Evolutionary conservation across 306 rosid genomes (phyloP), one percentile per base, ranked within the genome.

Genomic region (Adenanthera pavonina): DNA sequence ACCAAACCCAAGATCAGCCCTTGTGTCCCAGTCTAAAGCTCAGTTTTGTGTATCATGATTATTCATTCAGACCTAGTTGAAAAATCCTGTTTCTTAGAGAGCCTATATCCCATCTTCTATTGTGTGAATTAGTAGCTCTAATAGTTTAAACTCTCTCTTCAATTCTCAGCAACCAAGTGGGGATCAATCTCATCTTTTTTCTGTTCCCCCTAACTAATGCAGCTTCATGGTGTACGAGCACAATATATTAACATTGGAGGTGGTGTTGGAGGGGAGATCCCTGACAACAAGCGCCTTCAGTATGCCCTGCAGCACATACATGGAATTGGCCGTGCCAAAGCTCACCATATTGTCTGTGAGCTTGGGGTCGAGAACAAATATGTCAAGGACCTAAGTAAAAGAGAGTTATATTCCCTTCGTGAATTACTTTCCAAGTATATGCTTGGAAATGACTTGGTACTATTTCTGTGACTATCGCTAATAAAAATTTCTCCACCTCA

Each of bases 221-320:
- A 90, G 97, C 41, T 78, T 78, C 75, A 72, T 2, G 89, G 92
- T 44, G 80, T 86, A 43, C 84, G 77, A 9, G 86, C 65, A 8
- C 85, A 84, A 49, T 73, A 84, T 74, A 85, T 92, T 48, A 87
- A 80, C 79, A 87, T 92, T 61, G 92, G 86, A 81, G 97, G 94
- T 62, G 97, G 97, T 57, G 76, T 90, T 67, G 90, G 87, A 67
- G 91, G 91, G 64, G 97, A 92, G 79, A 92, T 92, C 75, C 97
- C 94, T 30, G 97, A 90, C 79, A 70, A 81, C 65, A 90, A 92
- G 86, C 80, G 90, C 60, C 93, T 90, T 4, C 74, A 82, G 85
- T 87, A 49, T 71, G 93, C 97, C 57, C 93, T 90, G 43, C 97
- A 85, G 80, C 87, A 84, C 76, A 75, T 92, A 72, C 90, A 90